Percentiles rank a stretch among this genome's conserved stretches.
Conservation (phyloP, 345 rosid genomes). For the Streptanthus diversifolius region DNA sequence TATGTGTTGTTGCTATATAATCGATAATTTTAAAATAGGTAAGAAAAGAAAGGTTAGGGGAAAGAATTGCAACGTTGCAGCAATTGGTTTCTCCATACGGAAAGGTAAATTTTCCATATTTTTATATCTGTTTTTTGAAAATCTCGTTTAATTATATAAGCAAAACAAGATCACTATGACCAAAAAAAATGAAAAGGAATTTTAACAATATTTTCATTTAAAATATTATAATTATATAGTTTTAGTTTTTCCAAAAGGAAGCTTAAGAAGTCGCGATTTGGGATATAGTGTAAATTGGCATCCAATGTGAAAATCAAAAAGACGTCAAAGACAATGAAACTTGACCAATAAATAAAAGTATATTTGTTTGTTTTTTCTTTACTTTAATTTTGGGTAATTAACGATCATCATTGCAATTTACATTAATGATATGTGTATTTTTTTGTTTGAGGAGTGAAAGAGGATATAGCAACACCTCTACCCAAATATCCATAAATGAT, state of each 20-base stretch:
- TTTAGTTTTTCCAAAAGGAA: slow-evolving; percentile 31
- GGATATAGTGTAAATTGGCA: slow-evolving; percentile 30
- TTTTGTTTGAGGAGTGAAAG: not conserved
- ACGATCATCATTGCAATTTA: not conserved
- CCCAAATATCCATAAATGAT: slow-evolving; percentile 12
- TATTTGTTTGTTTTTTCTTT: not conserved
- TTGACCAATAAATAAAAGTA: slow-evolving; percentile 17
- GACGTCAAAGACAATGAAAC: slow-evolving; percentile 27
- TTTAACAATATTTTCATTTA: not conserved
- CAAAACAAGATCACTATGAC: not conserved
- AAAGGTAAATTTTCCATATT: slow-evolving; percentile 46
- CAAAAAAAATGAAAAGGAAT: not conserved
- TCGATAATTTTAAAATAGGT: slow-evolving; percentile 31
- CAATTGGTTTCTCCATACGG: slow-evolving; percentile 92
- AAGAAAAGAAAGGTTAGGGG: slow-evolving; percentile 74
- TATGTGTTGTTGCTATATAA: not conserved
- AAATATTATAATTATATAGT: not conserved
- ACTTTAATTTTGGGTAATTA: not conserved
- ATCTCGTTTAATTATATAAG: not conserved
- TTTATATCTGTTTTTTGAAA: not conserved
- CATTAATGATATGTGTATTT: slow-evolving; percentile 13
- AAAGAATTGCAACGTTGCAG: slow-evolving; percentile 71
- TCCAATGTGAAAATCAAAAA: slow-evolving; percentile 35
- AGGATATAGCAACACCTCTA: slow-evolving; percentile 2
- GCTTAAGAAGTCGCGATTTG: slow-evolving; percentile 38